Evolutionary conservation across 352 stramenopile species (phyloP).

Genomic region (Hyaloperonospora arabidopsidis): DNA sequence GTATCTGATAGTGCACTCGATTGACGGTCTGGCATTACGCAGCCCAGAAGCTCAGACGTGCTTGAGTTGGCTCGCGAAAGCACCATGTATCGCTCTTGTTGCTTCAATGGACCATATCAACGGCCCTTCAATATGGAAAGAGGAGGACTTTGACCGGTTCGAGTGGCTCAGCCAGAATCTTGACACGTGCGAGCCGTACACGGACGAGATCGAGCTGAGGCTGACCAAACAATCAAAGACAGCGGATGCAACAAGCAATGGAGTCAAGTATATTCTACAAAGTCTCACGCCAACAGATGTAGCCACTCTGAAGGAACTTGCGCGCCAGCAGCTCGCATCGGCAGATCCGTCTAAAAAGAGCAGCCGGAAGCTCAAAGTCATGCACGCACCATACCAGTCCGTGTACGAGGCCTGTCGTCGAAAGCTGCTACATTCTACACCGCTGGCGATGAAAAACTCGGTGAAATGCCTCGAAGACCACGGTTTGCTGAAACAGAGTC

Average conservation of each 20-base stretch:
- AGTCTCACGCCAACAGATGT: slow-evolving; percentile 57
- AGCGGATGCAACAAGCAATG: slow-evolving; percentile 29
- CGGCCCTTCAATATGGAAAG: slow-evolving; percentile 43
- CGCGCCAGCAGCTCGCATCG: slow-evolving; percentile 31
- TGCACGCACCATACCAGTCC: slow-evolving; percentile 33
- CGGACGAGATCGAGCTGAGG: slow-evolving; percentile 35
- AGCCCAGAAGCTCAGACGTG: slow-evolving; percentile 40
- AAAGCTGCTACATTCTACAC: slow-evolving; percentile 41
- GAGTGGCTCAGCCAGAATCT: slow-evolving; percentile 43
- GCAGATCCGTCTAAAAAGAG: slow-evolving; percentile 2
- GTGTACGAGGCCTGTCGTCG: slow-evolving; percentile 47
- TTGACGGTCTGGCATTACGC: slow-evolving; percentile 41
- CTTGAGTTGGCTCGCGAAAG: slow-evolving; percentile 41
- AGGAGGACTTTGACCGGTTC: slow-evolving; percentile 44
- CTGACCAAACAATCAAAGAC: slow-evolving; percentile 23
- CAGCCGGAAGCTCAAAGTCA: slow-evolving; percentile 12
- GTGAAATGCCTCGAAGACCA: slow-evolving; percentile 56
- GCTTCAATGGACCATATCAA: slow-evolving; percentile 57
- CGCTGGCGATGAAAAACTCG: slow-evolving; percentile 56
- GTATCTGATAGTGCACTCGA: slow-evolving; percentile 47
- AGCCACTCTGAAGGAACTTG: slow-evolving; percentile 36
- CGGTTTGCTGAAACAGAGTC: slow-evolving; percentile 35
- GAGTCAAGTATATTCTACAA: slow-evolving; percentile 57
- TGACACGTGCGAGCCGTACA: slow-evolving; percentile 40
- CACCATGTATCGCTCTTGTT: slow-evolving; percentile 35